These are phyloP conservation scores for Chaetomium fimeti DNA, from an alignment of 495 filamentous ascomycete genomes.

Conservation along the genomic window DNA sequence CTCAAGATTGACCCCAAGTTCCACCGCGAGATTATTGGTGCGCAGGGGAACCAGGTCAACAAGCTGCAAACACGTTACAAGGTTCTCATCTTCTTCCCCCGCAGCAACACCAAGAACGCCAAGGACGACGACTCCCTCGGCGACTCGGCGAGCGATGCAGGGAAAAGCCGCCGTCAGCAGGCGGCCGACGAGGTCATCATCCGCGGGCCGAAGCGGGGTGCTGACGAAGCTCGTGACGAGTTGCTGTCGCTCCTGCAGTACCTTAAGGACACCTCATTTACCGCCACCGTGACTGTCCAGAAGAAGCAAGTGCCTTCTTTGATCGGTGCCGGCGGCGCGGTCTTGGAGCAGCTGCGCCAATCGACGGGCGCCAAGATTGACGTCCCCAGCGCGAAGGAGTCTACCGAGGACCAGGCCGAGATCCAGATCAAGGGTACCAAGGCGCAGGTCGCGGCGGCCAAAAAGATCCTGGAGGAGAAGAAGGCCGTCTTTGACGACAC, in stretches of 20 bases:
- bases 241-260: constrained; percentile 82
- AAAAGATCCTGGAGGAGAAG: constrained; percentile 82
- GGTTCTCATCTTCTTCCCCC: constrained; percentile 92
- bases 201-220: constrained; percentile 85
- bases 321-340: constrained; percentile 84
- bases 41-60: constrained; percentile 84
- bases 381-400: constrained; percentile 66
- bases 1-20: constrained; percentile 85
- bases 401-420: constrained; percentile 65
- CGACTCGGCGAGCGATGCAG: constrained; percentile 70
- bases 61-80: constrained; percentile 86
- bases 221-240: constrained; percentile 86
- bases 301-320: constrained; percentile 83
- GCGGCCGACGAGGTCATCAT: constrained; percentile 86
- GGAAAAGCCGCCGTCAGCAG: constrained; percentile 68
- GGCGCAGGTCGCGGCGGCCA: constrained; percentile 81
- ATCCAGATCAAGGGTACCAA: constrained; percentile 90
- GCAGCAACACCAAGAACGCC: constrained; percentile 51
- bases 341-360: constrained; percentile 84
- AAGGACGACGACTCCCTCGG: constrained; percentile 68
- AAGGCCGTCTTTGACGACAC: constrained; percentile 81
- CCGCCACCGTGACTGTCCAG: constrained; percentile 75
- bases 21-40: constrained; percentile 88
- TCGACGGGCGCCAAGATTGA: constrained; percentile 83
- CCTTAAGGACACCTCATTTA: constrained; percentile 77